Evolutionary conservation across 805 yeast genomes (phyloP), one percentile per base, ranked within the genome.

Genomic region (Candida piceae): DNA sequence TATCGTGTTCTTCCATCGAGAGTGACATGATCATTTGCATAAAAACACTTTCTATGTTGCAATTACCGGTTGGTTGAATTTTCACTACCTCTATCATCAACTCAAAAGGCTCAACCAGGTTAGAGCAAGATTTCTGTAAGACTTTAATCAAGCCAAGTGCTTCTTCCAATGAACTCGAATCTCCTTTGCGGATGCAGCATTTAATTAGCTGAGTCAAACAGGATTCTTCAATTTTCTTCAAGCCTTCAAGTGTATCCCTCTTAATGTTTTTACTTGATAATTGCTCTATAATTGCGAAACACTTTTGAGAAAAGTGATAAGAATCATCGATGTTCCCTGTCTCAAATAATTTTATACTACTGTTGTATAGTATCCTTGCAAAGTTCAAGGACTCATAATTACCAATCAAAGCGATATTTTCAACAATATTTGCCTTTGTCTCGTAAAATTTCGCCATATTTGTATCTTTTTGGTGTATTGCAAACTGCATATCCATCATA

Each of bases 1-100:
- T 49, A 29, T 53, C 48, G 7, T 42, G 17, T 7, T 26, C 9
- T 1, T 34, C 33, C 0, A 55, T 35, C 5, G 60, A 47, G 1
- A 62, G 51, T 1, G 62, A 46, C 40, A 57, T 52, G 0, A 67
- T 46, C 62, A 65, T 57, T 31, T 58, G 55, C 63, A 66, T 66
- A 1, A 66, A 40, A 2, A 50, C 41, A 16, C 58, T 61, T 36
- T 62, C 62, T 19, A 47, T 36, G 3, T 48, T 38, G 10, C 41
- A 49, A 6, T 38, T 32, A 3, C 36, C 17, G 4, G 39, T 30
- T 1, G 38, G 17, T n/a, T 41, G 41, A 1, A 39, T 13, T 18
- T 51, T 52, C 10, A 48, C 29, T 6, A 57, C 35, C 17, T 51
- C 48, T 3, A 66, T 46, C 2, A 48, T 44, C 13, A 66, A 38